A percentile compares a stretch with the other conserved stretches of the same genome.
These are phyloP conservation scores for Picochlorum sp. DNA, from an alignment of 139 green algal species.

Conservation along the genomic window DNA sequence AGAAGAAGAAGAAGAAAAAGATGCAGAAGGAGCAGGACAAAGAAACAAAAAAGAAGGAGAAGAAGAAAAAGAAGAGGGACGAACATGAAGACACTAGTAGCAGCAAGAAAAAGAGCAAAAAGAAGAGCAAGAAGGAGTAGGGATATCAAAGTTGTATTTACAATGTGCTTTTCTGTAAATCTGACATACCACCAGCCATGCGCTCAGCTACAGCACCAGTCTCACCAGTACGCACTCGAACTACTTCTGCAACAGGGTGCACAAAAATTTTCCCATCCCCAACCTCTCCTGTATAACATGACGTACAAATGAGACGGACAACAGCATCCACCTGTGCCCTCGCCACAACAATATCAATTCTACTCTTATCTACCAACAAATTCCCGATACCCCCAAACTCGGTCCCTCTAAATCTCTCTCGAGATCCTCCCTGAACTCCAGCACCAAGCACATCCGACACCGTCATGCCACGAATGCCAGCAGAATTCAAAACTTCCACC, in stretches of 20 bases:
- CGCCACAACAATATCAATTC: slow-evolving; percentile 60
- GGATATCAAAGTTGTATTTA: neutral
- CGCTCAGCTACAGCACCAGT: slow-evolving; percentile 58
- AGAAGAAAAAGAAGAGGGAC: neutral
- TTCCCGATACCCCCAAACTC: slow-evolving; percentile 44
- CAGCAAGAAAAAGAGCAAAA: slow-evolving; percentile 13
- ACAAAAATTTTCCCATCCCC: slow-evolving; percentile 89
- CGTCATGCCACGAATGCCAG: slow-evolving; percentile 74
- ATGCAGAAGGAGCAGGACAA: neutral
- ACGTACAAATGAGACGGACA: slow-evolving; percentile 40
- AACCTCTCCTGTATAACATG: slow-evolving; percentile 75
- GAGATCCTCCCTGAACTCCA: slow-evolving; percentile 65
- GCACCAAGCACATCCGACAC: slow-evolving; percentile 55
- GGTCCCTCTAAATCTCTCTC: slow-evolving; percentile 70
- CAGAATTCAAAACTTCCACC: slow-evolving; percentile 42
- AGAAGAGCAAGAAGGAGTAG: slow-evolving; percentile 11
- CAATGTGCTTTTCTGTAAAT: slow-evolving; percentile 11
- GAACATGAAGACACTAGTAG: neutral
- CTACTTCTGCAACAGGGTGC: slow-evolving; percentile 68
- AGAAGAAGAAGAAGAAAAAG: neutral
- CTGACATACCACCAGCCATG: slow-evolving; percentile 68
- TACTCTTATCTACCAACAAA: slow-evolving; percentile 67
- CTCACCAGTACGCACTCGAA: slow-evolving; percentile 74
- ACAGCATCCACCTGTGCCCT: slow-evolving; percentile 66
- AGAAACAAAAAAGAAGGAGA: neutral